Evolutionary conservation across 2,329 filamentous ascomycete genomes (phyloP).

Genomic region (Davidsoniella eucalypti): DNA sequence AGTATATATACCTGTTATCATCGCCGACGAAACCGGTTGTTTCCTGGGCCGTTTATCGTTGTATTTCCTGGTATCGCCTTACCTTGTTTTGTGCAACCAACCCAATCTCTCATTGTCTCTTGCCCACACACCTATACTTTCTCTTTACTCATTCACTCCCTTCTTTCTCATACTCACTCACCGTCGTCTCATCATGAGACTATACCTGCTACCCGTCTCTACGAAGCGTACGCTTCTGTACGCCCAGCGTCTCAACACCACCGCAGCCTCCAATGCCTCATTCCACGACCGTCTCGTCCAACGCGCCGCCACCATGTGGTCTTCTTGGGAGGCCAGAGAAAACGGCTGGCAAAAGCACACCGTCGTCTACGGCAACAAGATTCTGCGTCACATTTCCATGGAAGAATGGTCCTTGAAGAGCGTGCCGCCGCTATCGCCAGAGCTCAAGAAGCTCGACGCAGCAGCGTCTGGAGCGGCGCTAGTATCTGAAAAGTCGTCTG

Average conservation of each 20-base stretch:
- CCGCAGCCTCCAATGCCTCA: slow-evolving; percentile 19
- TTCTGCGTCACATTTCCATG: slow-evolving; percentile 76
- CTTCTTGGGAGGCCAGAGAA: slow-evolving; percentile 71
- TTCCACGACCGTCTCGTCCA: slow-evolving; percentile 49
- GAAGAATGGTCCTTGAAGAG: slow-evolving; percentile 98
- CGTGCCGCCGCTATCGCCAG: slow-evolving; percentile 57
- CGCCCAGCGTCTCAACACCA: slow-evolving; percentile 56
- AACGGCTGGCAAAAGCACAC: slow-evolving; percentile 77
- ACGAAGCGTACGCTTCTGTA: slow-evolving; percentile 84
- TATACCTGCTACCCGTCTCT: slow-evolving; percentile 87
- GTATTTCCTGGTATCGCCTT: background rate
- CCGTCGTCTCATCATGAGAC: slow-evolving; percentile 50
- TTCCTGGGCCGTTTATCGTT: background rate
- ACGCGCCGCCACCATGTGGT: slow-evolving; percentile 65
- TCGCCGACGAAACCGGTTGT: background rate
- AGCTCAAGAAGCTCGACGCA: slow-evolving; percentile 2
- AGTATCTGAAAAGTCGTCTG: too few relatives aligned
- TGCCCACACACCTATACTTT: background rate
- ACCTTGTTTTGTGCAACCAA: background rate
- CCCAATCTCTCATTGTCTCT: background rate
- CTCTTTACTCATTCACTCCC: background rate
- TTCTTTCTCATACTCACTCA: background rate
- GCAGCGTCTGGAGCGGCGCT: slow-evolving; percentile 18
- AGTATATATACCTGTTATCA: background rate
- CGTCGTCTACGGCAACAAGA: slow-evolving; percentile 71